Conservation (phyloP, 352 stramenopile genomes). For the Phytophthora fragariae region DNA sequence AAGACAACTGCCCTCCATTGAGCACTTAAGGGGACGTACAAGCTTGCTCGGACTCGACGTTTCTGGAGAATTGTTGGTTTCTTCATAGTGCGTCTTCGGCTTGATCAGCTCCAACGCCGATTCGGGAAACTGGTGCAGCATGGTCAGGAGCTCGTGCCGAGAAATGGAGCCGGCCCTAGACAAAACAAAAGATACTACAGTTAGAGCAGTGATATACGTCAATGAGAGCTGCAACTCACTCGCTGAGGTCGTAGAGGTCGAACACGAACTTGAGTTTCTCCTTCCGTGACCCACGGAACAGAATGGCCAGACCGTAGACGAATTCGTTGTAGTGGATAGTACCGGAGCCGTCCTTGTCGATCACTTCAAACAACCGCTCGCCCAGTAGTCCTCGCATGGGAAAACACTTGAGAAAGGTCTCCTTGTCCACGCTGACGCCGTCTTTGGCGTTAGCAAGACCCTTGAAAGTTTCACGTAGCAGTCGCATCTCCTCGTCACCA, state of each 20-base stretch:
- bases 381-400: slow-evolving; percentile 90
- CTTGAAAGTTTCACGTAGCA: slow-evolving; percentile 85
- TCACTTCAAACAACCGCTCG: slow-evolving; percentile 93
- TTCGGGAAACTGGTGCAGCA: slow-evolving; percentile 87
- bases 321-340: slow-evolving; percentile 94
- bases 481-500: slow-evolving; percentile 76
- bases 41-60: slow-evolving; percentile 25
- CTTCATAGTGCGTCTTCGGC: slow-evolving; percentile 33
- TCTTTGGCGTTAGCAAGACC: slow-evolving; percentile 71
- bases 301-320: slow-evolving; percentile 88
- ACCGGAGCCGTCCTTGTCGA: slow-evolving; percentile 91
- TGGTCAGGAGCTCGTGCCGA: slow-evolving; percentile 82
- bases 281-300: slow-evolving; percentile 84
- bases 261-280: slow-evolving; percentile 96
- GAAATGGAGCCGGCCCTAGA: slow-evolving; percentile 85
- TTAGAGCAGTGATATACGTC: slow-evolving; percentile 13
- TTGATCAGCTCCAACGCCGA: slow-evolving; percentile 73
- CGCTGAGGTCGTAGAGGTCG: slow-evolving; percentile 92
- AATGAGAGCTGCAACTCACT: slow-evolving; percentile 42
- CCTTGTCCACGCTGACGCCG: slow-evolving; percentile 87
- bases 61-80: slow-evolving; percentile 25
- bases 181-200: slow-evolving; percentile 19
- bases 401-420: slow-evolving; percentile 95
- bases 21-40: slow-evolving; percentile 16
- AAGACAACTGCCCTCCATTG: no score